Conservation (phyloP, 768 basidiomycete genomes). For the Podaxis sp. region DNA sequence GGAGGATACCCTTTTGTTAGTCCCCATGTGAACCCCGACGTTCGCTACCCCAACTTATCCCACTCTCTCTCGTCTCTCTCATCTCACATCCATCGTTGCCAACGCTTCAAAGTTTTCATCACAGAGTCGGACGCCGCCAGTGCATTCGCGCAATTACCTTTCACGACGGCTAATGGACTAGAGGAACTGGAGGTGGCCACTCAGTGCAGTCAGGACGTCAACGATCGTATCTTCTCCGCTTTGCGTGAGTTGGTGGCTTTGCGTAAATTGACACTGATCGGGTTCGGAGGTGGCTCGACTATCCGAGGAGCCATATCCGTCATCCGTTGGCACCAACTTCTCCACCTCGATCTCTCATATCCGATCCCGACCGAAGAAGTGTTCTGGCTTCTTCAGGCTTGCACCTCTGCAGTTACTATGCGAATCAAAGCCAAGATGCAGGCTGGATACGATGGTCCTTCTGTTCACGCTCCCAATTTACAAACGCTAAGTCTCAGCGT, state of each 20-base stretch:
- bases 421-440: not conserved
- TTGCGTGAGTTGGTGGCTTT: slow-evolving; percentile 8
- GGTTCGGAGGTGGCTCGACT: not conserved
- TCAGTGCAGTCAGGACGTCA: not conserved
- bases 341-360: slow-evolving; percentile 10
- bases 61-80: not conserved
- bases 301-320: slow-evolving; percentile 1
- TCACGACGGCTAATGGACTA: not conserved
- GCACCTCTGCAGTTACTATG: not conserved
- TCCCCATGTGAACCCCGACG: not conserved
- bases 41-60: not conserved
- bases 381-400: slow-evolving; percentile 9
- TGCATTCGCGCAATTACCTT: not conserved
- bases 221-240: not conserved
- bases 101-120: not conserved
- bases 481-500: slow-evolving; percentile 2
- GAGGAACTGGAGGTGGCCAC: slow-evolving; percentile 6
- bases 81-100: slow-evolving; percentile 7
- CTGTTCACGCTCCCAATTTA: slow-evolving; percentile 1
- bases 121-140: not conserved
- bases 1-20: not conserved
- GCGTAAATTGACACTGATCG: slow-evolving; percentile 1
- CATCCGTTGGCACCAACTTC: slow-evolving; percentile 7
- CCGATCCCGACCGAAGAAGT: slow-evolving; percentile 9
- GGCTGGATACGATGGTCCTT: not conserved